Conservation (phyloP, 139 green algal species). For the Haematococcus lacustris region DNA sequence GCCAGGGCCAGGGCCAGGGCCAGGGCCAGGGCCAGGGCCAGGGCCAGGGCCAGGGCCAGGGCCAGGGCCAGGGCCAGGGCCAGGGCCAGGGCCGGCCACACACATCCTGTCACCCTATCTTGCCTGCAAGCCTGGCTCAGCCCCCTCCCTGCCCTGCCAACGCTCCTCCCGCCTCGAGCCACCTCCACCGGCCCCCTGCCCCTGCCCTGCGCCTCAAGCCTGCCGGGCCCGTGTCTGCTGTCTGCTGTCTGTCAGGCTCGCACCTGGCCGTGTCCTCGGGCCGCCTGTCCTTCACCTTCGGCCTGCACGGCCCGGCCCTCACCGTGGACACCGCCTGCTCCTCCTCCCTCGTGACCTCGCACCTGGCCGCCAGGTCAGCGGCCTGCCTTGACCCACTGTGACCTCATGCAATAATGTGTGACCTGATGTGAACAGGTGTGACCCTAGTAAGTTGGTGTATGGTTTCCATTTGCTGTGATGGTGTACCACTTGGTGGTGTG, state of each 20-base stretch:
- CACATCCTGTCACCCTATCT: no score
- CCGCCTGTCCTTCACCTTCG: slow-evolving; percentile 47
- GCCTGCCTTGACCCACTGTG: neutral
- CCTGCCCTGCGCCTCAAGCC: no score
- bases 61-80: no score
- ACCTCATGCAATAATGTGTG: neutral
- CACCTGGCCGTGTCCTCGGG: slow-evolving; percentile 65
- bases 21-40: no score
- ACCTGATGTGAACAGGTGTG: neutral
- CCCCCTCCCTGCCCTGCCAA: no score
- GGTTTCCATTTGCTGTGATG: neutral
- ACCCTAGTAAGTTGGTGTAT: neutral
- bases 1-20: no score
- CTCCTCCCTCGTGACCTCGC: slow-evolving; percentile 56
- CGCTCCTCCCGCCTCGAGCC: no score
- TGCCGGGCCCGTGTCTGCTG: no score
- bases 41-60: no score
- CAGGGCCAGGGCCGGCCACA: no score
- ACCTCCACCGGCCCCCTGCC: no score
- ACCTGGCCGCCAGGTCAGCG: slow-evolving; percentile 32
- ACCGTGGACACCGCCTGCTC: slow-evolving; percentile 81
- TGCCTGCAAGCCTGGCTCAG: no score
- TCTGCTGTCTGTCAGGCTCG: slow-evolving; percentile 40
- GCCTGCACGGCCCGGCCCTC: slow-evolving; percentile 53
- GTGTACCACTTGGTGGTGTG: neutral